These are phyloP conservation scores for Stephania japonica DNA, from an alignment of 164 flowering plant genomes.

Conservation along the genomic window DNA sequence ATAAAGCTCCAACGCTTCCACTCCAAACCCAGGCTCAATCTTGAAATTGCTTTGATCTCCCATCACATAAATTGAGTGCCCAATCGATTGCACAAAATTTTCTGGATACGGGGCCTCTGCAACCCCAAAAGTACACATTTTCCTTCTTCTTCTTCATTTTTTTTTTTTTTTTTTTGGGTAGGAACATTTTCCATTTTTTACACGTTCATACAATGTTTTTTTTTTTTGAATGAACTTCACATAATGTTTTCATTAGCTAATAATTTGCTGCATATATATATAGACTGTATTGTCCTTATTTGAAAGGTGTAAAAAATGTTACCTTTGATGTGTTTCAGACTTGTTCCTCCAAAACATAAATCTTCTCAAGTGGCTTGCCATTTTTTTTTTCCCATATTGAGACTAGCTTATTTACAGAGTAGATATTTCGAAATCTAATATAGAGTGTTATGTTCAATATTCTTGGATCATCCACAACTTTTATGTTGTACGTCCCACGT, in stretches of 20 bases:
- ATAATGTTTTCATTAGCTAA: neutral
- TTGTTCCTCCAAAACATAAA: slow-evolving; percentile 51
- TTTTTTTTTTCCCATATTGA: slow-evolving; percentile 71
- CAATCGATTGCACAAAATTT: slow-evolving; percentile 23
- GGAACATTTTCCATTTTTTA: too few species aligned
- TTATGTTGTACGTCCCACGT: slow-evolving; percentile 62
- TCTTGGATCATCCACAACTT: slow-evolving; percentile 63
- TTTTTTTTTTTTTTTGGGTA: too few species aligned
- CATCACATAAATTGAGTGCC: slow-evolving; percentile 38
- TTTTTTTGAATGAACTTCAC: too few species aligned
- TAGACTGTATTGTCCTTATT: too few species aligned
- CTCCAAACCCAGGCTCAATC: slow-evolving; percentile 47
- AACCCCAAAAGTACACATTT: neutral
- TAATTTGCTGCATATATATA: too few species aligned
- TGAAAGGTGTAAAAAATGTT: too few species aligned
- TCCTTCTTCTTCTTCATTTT: too few species aligned
- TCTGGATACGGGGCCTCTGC: slow-evolving; percentile 44
- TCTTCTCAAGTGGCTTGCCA: slow-evolving; percentile 56
- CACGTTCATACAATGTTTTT: too few species aligned
- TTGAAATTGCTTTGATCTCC: slow-evolving; percentile 49
- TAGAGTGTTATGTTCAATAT: slow-evolving; percentile 62
- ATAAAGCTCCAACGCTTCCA: slow-evolving; percentile 52
- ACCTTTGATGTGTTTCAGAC: slow-evolving; percentile 60
- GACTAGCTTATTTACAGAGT: slow-evolving; percentile 54
- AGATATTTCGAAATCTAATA: slow-evolving; percentile 42